Percentiles rank a stretch among this genome's conserved stretches.
phyloP scores from a whole-genome alignment of 164 flowering plant genomes.

The Platanus orientalis region DNA sequence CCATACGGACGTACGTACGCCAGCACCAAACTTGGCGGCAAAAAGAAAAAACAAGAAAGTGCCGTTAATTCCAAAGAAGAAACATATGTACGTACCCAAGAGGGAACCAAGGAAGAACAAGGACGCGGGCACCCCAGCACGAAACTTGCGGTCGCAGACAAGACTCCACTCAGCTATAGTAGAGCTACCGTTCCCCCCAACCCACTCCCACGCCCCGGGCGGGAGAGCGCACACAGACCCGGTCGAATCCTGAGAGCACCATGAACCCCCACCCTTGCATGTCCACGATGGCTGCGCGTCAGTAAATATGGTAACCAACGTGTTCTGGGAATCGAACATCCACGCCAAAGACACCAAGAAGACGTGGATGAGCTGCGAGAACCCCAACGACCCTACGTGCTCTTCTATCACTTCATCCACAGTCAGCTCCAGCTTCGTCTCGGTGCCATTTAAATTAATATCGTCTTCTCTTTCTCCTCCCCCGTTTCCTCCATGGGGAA shows the following conservation, averaged over 20 bases:
- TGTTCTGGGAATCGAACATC: slow-evolving; percentile 56
- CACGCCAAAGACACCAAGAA: slow-evolving; percentile 56
- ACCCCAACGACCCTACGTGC: slow-evolving; percentile 54
- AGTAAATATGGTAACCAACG: slow-evolving; percentile 52
- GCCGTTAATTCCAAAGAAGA: not conserved
- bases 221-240: slow-evolving; percentile 32
- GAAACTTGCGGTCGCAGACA: slow-evolving; percentile 50
- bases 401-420: slow-evolving; percentile 54
- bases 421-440: slow-evolving; percentile 26
- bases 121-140: slow-evolving; percentile 52
- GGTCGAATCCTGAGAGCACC: slow-evolving; percentile 2
- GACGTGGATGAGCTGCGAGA: slow-evolving; percentile 50
- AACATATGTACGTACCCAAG: slow-evolving; percentile 28
- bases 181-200: slow-evolving; percentile 39
- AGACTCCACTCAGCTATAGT: slow-evolving; percentile 59
- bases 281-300: slow-evolving; percentile 61
- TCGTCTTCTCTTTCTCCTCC: no score
- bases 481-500: no score
- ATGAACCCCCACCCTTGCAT: slow-evolving; percentile 24
- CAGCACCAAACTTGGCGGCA: no score
- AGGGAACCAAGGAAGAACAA: slow-evolving; percentile 59
- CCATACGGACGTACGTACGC: no score
- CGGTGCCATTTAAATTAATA: no score
- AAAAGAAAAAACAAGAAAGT: no score
- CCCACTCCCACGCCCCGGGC: slow-evolving; percentile 59